A percentile compares a stretch with the other conserved stretches of the same genome.
Evolutionary conservation across 2,329 filamentous ascomycete species (phyloP).

Genomic region (Aureobasidium sp.): DNA sequence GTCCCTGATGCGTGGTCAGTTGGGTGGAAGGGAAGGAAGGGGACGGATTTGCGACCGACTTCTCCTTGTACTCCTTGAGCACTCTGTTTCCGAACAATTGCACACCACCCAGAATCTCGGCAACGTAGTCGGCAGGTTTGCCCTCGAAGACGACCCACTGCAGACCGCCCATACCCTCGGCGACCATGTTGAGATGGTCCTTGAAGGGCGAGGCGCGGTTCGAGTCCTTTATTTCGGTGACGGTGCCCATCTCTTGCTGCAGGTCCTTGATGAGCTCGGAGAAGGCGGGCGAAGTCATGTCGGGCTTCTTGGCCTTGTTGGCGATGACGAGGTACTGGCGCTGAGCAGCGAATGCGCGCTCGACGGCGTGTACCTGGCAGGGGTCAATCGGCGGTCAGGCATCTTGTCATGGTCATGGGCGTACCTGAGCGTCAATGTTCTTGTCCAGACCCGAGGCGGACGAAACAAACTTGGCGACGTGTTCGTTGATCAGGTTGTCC

Average conservation of each 20-base stretch:
- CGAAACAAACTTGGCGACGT: constrained; percentile 69
- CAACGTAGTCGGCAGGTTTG: constrained; percentile 78
- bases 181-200: constrained; percentile 76
- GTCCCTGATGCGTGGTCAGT: constrained; percentile 46
- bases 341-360: constrained; percentile 69
- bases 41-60: constrained; percentile 38
- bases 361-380: constrained; percentile 44
- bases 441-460: constrained; percentile 71
- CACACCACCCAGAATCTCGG: constrained; percentile 71
- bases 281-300: constrained; percentile 58
- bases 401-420: neutral
- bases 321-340: constrained; percentile 80
- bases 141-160: constrained; percentile 82
- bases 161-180: constrained; percentile 80
- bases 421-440: constrained; percentile 33
- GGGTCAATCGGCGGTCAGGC: neutral
- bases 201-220: constrained; percentile 69
- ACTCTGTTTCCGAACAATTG: constrained; percentile 95
- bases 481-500: constrained; percentile 63
- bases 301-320: constrained; percentile 86
- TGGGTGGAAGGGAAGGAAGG: neutral
- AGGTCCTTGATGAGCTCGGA: constrained; percentile 79
- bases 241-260: constrained; percentile 69
- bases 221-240: constrained; percentile 70
- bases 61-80: constrained; percentile 80